These are phyloP conservation scores for Lunasporangiospora selenospora DNA, from an alignment of 192 early-diverging fungal species.

Conservation along the genomic window DNA sequence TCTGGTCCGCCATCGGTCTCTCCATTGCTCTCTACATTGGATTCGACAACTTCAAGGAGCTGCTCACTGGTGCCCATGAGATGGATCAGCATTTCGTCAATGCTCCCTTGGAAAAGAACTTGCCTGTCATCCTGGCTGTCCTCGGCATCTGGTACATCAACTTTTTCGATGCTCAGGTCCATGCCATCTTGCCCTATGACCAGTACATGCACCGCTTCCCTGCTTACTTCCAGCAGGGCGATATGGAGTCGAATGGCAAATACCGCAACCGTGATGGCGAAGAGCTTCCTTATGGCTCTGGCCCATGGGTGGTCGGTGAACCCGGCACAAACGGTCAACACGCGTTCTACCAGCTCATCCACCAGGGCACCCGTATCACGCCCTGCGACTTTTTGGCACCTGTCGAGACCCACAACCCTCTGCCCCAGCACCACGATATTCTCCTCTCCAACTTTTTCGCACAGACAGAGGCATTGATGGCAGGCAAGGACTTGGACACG, in stretches of 20 bases:
- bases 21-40: constrained; percentile 97
- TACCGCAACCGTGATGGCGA: constrained; percentile 85
- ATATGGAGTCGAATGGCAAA: constrained; percentile 99
- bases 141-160: constrained; percentile 99
- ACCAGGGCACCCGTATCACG: constrained; percentile 98
- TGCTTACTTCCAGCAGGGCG: constrained; percentile 99
- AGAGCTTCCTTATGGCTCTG: constrained; percentile 84
- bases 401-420: constrained; percentile 92
- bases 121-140: constrained; percentile 89
- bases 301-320: constrained; percentile 99
- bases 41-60: constrained; percentile 91
- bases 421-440: constrained; percentile 91
- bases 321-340: constrained; percentile 99
- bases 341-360: constrained; percentile 99
- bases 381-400: constrained; percentile 97
- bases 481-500: constrained; percentile 83
- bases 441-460: constrained; percentile 99
- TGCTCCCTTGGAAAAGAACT: constrained; percentile 90
- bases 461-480: constrained; percentile 97
- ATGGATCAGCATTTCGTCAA: constrained; percentile 97
- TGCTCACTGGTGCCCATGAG: constrained; percentile 90
- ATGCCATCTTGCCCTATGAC: constrained; percentile 97
- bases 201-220: constrained; percentile 99
- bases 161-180: constrained; percentile 94
- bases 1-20: constrained; percentile 99